These are phyloP conservation scores for Nitzschia sp. DNA, from an alignment of 108 stramenopile genomes.

Conservation along the genomic window DNA sequence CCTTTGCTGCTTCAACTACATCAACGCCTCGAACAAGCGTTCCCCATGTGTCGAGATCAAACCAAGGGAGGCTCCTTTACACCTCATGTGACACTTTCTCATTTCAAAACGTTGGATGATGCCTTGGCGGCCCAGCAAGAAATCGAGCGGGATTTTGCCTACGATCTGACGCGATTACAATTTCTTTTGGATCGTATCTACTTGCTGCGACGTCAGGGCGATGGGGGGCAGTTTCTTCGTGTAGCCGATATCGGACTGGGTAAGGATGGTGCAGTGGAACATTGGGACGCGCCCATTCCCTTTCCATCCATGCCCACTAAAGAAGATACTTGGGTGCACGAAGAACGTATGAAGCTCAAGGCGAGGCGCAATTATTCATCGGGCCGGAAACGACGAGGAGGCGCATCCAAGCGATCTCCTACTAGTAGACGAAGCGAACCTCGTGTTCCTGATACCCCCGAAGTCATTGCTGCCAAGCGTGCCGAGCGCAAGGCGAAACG, in stretches of 20 bases:
- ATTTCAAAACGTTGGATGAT: conserved; percentile 53
- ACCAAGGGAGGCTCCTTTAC: conserved; percentile 39
- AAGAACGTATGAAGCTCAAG: conserved; percentile 71
- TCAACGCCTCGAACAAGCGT: conserved; percentile 44
- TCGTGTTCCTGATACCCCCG: conserved; percentile 42
- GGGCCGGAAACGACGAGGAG: conserved; percentile 25
- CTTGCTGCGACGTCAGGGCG: conserved; percentile 60
- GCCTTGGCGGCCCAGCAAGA: conserved; percentile 51
- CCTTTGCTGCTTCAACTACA: conserved; percentile 51
- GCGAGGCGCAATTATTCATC: conserved; percentile 41
- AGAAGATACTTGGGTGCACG: conserved; percentile 76
- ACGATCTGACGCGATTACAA: conserved; percentile 7
- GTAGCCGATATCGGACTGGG: conserved; percentile 48
- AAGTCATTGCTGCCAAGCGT: conserved; percentile 45
- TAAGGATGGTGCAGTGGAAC: not conserved
- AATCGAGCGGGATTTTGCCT: conserved; percentile 45
- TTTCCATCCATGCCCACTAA: conserved; percentile 70
- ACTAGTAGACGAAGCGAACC: conserved; percentile 14
- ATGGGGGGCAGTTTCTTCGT: conserved; percentile 76
- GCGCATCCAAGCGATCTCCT: not conserved
- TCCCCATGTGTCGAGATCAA: conserved; percentile 67
- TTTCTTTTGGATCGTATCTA: conserved; percentile 67
- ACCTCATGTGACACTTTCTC: conserved; percentile 83
- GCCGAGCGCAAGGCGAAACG: conserved; percentile 49
- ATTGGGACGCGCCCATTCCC: conserved; percentile 36